Evolutionary conservation across 202 grass and related monocot species (phyloP).

Genomic region (Digitaria exilis): DNA sequence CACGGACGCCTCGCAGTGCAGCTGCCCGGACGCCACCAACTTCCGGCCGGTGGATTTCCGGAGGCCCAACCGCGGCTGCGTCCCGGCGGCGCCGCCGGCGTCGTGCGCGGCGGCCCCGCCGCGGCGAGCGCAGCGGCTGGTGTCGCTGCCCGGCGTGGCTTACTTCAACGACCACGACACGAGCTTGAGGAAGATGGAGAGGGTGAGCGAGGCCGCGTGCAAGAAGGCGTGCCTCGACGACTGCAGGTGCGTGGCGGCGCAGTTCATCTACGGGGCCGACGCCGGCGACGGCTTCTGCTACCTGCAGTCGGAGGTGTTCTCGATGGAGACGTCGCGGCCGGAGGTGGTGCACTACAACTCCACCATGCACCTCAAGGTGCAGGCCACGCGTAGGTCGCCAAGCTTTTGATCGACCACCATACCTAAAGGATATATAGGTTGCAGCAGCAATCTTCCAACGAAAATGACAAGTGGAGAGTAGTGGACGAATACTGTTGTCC

Average conservation of each 20-base stretch:
- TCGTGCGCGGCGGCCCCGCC: neutral
- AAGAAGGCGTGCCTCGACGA: conserved; percentile 49
- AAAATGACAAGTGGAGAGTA: neutral
- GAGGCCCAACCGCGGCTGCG: conserved; percentile 47
- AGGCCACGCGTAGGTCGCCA: neutral
- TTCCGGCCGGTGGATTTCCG: conserved; percentile 52
- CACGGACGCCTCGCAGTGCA: conserved; percentile 49
- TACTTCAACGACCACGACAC: conserved; percentile 54
- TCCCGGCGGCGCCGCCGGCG: neutral
- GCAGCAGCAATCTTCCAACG: neutral
- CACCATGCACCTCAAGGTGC: conserved; percentile 51
- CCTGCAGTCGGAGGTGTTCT: conserved; percentile 50
- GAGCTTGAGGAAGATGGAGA: conserved; percentile 15
- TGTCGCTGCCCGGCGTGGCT: conserved; percentile 21
- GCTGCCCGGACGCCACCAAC: conserved; percentile 47
- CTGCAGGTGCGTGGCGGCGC: conserved; percentile 48
- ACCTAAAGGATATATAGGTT: no score
- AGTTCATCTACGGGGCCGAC: conserved; percentile 38
- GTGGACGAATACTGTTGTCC: neutral
- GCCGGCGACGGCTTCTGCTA: conserved; percentile 34
- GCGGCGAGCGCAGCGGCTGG: neutral
- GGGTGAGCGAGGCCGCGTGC: conserved; percentile 34
- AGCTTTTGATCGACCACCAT: neutral
- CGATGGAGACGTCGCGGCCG: conserved; percentile 30
- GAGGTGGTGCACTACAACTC: conserved; percentile 50